Evolutionary conservation across 2,329 filamentous ascomycete species (phyloP).

Genomic region (Exophiala sp.): DNA sequence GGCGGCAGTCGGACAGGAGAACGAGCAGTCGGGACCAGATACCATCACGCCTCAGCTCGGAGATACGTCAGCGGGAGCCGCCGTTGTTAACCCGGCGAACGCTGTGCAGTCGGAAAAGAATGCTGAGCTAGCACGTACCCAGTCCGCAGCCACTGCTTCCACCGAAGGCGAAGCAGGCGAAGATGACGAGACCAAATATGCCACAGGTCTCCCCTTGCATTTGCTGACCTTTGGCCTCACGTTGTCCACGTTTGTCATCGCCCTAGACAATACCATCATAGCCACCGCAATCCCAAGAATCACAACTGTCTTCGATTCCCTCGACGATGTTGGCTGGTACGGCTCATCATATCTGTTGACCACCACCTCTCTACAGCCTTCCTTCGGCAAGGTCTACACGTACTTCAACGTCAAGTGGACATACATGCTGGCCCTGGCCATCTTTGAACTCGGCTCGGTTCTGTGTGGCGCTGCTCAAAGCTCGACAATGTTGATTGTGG

Average conservation of each 20-base stretch:
- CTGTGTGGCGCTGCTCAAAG: constrained; percentile 29
- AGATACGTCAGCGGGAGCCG: not conserved
- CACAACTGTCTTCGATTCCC: constrained; percentile 30
- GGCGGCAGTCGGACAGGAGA: constrained; percentile 6
- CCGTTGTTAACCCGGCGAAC: not conserved
- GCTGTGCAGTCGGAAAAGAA: constrained; percentile 2
- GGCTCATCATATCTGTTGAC: constrained; percentile 30
- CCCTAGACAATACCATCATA: constrained; percentile 32
- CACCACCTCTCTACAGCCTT: constrained; percentile 29
- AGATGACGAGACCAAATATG: constrained; percentile 29
- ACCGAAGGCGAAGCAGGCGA: constrained; percentile 20
- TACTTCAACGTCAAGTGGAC: constrained; percentile 31
- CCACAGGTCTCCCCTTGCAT: constrained; percentile 21
- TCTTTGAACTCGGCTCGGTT: constrained; percentile 30
- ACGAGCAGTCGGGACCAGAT: not conserved
- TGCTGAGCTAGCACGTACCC: constrained; percentile 6
- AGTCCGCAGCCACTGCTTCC: constrained; percentile 13
- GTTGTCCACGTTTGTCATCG: constrained; percentile 31
- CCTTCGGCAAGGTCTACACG: constrained; percentile 30
- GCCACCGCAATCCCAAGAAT: constrained; percentile 31
- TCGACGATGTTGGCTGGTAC: constrained; percentile 32
- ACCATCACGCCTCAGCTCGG: not conserved
- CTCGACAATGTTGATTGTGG: constrained; percentile 30
- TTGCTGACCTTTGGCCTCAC: constrained; percentile 28
- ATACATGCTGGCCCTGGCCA: constrained; percentile 26